phyloP scores from a whole-genome alignment of 2,329 filamentous ascomycete species.

The Drechslerella dactyloides region DNA sequence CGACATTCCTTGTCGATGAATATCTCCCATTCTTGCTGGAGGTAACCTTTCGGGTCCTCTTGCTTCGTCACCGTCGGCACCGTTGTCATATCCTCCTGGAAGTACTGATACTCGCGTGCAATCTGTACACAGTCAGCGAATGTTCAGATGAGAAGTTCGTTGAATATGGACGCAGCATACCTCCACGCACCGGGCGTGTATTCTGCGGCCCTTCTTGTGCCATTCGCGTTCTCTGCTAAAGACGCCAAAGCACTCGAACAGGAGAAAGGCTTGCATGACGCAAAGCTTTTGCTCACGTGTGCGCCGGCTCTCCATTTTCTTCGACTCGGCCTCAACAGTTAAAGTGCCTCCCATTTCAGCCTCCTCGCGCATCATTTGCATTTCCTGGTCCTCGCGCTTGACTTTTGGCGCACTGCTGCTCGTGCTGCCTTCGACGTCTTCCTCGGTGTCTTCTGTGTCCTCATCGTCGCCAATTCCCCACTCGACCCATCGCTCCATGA shows the following conservation, averaged over 20 bases:
- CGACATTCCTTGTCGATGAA: constrained; percentile 54
- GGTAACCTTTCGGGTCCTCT: constrained; percentile 46
- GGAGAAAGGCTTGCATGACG: constrained; percentile 53
- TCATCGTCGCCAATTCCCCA: constrained; percentile 52
- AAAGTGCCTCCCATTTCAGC: constrained; percentile 43
- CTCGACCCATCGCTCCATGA: constrained; percentile 55
- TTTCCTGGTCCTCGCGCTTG: constrained; percentile 45
- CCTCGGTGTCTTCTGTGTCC: constrained; percentile 49
- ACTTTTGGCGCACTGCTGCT: constrained; percentile 34
- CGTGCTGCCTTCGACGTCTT: constrained; percentile 29
- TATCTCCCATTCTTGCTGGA: constrained; percentile 54
- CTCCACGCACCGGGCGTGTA: constrained; percentile 53
- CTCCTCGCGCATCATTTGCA: constrained; percentile 28
- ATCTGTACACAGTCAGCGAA: constrained; percentile 43
- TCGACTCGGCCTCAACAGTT: constrained; percentile 36
- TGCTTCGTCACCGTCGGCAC: constrained; percentile 44
- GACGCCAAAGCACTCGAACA: constrained; percentile 54
- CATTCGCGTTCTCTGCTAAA: constrained; percentile 54
- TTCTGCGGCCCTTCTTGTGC: constrained; percentile 53
- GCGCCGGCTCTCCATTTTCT: constrained; percentile 37
- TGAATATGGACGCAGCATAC: constrained; percentile 30
- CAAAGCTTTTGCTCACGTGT: constrained; percentile 51
- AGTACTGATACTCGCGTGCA: constrained; percentile 54
- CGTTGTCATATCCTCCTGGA: constrained; percentile 50
- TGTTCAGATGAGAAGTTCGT: background rate